phyloP scores from a whole-genome alignment of 2,329 filamentous ascomycete species.

The Ascochyta clinopodiicola region DNA sequence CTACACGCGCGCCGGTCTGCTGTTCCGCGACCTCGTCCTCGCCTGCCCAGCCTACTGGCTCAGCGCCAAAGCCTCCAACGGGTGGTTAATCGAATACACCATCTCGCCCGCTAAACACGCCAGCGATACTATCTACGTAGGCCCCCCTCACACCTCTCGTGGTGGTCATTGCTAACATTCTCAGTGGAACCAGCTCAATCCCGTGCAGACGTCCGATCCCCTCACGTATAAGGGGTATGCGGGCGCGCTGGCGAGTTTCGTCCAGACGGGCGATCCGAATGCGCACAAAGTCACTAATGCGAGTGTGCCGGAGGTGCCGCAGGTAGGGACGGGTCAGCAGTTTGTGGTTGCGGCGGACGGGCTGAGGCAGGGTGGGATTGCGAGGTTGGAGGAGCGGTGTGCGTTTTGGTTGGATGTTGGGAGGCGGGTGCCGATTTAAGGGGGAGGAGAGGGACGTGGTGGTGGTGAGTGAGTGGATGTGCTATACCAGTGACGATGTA shows the following conservation, averaged over 20 bases:
- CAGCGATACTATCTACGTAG: conserved; percentile 63
- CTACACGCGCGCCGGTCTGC: conserved; percentile 60
- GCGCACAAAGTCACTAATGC: conserved; percentile 60
- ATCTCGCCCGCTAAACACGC: conserved; percentile 66
- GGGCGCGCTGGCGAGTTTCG: conserved; percentile 67
- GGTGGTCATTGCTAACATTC: conserved; percentile 2
- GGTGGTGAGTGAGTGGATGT: no score
- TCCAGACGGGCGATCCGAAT: conserved; percentile 66
- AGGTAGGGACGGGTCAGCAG: conserved; percentile 52
- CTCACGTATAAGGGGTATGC: conserved; percentile 63
- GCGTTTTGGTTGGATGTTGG: conserved; percentile 61
- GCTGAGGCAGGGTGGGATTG: conserved; percentile 51
- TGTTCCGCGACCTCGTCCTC: conserved; percentile 66
- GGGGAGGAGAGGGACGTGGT: not conserved
- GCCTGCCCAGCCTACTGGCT: conserved; percentile 68
- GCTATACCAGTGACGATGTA: no score
- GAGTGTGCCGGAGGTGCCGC: conserved; percentile 55
- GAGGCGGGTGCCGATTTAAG: conserved; percentile 54
- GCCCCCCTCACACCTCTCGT: not conserved
- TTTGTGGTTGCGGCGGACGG: conserved; percentile 59
- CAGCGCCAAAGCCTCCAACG: conserved; percentile 52
- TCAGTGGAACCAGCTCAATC: conserved; percentile 63
- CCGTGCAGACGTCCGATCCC: conserved; percentile 59
- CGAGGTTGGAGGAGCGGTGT: conserved; percentile 56
- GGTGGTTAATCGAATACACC: conserved; percentile 66